Evolutionary conservation across 2,329 filamentous ascomycete genomes (phyloP), one percentile per base, ranked within the genome.

Genomic region (Fusarium incarnatum): DNA sequence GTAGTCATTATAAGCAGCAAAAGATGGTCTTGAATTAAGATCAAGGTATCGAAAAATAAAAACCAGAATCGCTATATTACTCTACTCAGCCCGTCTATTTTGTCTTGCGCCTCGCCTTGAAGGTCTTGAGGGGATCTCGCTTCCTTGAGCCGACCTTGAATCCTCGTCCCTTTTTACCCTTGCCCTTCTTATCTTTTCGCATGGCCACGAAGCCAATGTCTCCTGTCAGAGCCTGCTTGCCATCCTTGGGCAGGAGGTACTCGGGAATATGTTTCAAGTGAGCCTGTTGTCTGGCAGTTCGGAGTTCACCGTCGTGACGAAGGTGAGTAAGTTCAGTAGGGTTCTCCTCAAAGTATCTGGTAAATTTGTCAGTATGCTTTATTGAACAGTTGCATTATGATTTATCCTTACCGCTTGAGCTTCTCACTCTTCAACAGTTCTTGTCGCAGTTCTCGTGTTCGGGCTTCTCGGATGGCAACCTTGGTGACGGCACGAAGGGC

Each of bases 191-290:
- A 42, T 85, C 85, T 78, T 88, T 89, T 70, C 83, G 83, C 71
- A 91, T 84, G 0, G 92, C 89, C 34, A 97, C 93, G 75, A 94
- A 96, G 3, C 93, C 93, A 57, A 94, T 85, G 61, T 93, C 86
- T 83, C 57, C 89, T 34, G 87, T 87, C 56, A 93, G 81, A 0
- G 87, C 90, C 75, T 92, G 91, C 79, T 89, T 92, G 44, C 91
- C 91, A 77, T 88, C 94, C 77, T 80, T 86, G 83, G 96, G 96
- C 74, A 99, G 84, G 54, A 99, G 82, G 78, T 99, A 99, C 48
- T 98, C 94, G 0, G 96, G 96, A 2, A 99, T 92, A 79, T 98
- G 93, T 81, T 94, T 97, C 70, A 99, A 83, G 83, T 99, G 96
- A 10, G 92, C 88, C 81, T 98, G 94, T 47, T 94, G 90, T 63